These are phyloP conservation scores for Caulochytrium protostelioides DNA, from an alignment of 371 early-diverging fungal genomes.

Conservation along the genomic window DNA sequence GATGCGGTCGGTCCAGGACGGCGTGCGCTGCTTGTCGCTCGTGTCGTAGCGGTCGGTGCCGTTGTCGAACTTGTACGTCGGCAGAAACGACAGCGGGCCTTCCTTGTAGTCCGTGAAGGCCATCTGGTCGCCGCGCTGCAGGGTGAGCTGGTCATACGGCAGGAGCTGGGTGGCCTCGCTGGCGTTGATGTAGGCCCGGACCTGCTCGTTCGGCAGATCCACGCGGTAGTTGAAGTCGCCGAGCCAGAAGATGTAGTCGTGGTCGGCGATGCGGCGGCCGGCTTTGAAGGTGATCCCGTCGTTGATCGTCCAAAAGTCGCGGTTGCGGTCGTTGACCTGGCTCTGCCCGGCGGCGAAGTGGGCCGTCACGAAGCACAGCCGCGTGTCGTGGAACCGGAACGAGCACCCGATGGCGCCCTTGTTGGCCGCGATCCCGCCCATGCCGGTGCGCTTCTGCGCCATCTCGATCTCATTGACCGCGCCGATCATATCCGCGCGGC, in stretches of 20 bases:
- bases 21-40: conserved; percentile 61
- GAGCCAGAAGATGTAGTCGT: conserved; percentile 65
- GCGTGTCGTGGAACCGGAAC: conserved; percentile 64
- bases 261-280: conserved; percentile 43
- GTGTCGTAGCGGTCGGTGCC: conserved; percentile 65
- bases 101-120: conserved; percentile 63
- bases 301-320: conserved; percentile 58
- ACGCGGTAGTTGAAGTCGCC: conserved; percentile 83
- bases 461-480: conserved; percentile 65
- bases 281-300: conserved; percentile 44
- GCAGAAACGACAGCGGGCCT: conserved; percentile 50
- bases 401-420: conserved; percentile 33
- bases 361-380: conserved; percentile 66
- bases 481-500: conserved; percentile 35
- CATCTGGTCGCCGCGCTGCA: conserved; percentile 33
- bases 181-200: conserved; percentile 10
- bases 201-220: conserved; percentile 43
- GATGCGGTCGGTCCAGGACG: conserved; percentile 78
- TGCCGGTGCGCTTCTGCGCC: conserved; percentile 38
- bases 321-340: conserved; percentile 59
- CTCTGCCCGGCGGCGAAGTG: conserved; percentile 76
- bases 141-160: conserved; percentile 37
- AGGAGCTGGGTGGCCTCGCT: conserved; percentile 21
- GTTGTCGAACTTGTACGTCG: conserved; percentile 84
- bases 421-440: conserved; percentile 27